Percentiles rank a stretch among this genome's conserved stretches.
phyloP scores from a whole-genome alignment of 768 basidiomycete species.

The Amanita muscaria region DNA sequence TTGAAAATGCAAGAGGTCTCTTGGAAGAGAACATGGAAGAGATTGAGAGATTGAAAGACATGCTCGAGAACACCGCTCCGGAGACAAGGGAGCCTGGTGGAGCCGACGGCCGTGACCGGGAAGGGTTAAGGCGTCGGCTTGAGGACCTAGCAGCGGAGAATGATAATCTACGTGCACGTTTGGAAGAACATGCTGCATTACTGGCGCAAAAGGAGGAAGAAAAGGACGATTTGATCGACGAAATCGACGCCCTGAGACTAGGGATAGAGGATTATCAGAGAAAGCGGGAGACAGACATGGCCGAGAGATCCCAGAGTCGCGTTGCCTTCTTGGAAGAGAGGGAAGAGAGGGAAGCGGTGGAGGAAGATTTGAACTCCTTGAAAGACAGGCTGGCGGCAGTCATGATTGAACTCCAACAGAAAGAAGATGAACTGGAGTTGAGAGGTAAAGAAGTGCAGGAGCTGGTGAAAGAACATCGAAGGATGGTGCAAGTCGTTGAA shows the following conservation, averaged over 20 bases:
- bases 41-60: slow-evolving; percentile 61
- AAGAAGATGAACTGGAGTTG: slow-evolving; percentile 79
- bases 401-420: slow-evolving; percentile 76
- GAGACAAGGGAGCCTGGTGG: slow-evolving; percentile 30
- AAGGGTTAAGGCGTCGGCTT: slow-evolving; percentile 38
- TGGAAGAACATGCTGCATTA: slow-evolving; percentile 53
- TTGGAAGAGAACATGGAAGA: slow-evolving; percentile 82
- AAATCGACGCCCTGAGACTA: slow-evolving; percentile 51
- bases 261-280: slow-evolving; percentile 60
- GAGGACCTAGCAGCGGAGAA: slow-evolving; percentile 57
- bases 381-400: slow-evolving; percentile 73
- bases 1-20: slow-evolving; percentile 60
- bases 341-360: slow-evolving; percentile 71
- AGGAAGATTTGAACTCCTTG: slow-evolving; percentile 65
- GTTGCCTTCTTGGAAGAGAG: slow-evolving; percentile 61
- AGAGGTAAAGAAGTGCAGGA: slow-evolving; percentile 75
- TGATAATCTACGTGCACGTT: slow-evolving; percentile 45
- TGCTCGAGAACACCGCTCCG: slow-evolving; percentile 38
- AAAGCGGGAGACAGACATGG: slow-evolving; percentile 49
- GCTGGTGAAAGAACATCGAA: slow-evolving; percentile 62
- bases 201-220: slow-evolving; percentile 58
- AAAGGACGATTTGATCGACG: slow-evolving; percentile 60
- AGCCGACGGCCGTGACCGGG: slow-evolving; percentile 30
- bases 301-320: slow-evolving; percentile 68
- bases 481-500: slow-evolving; percentile 66